These are phyloP conservation scores for Sporisorium graminicola DNA, from an alignment of 1,284 basidiomycete species.

Conservation along the genomic window DNA sequence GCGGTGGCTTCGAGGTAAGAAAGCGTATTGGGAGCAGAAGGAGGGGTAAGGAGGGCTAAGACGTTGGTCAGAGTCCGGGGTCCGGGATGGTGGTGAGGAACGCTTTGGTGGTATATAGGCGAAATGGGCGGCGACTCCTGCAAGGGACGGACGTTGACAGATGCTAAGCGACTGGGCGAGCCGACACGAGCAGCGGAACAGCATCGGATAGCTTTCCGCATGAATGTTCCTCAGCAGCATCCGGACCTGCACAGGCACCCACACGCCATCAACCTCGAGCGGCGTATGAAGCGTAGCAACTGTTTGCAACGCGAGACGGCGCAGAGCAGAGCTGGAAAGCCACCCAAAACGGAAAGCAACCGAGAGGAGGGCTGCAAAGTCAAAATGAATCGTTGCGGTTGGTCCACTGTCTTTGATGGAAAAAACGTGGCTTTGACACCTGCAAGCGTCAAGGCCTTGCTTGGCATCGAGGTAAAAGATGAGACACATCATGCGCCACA, in stretches of 20 bases:
- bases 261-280: conserved; percentile 5
- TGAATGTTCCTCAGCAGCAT: not conserved
- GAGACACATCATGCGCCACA: not conserved
- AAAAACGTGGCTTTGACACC: conserved; percentile 13
- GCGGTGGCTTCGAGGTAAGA: not conserved
- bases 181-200: too few relatives aligned
- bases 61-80: not conserved
- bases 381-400: too few relatives aligned
- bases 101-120: not conserved
- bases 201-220: not conserved
- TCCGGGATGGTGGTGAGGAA: not conserved
- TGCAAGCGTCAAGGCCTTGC: conserved; percentile 9
- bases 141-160: conserved; percentile 8
- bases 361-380: not conserved
- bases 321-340: not conserved
- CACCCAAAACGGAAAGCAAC: too few relatives aligned
- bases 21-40: not conserved
- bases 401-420: not conserved
- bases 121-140: conserved; percentile 11
- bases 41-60: not conserved
- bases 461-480: not conserved
- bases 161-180: too few relatives aligned
- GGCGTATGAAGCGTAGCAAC: not conserved
- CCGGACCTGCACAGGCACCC: not conserved
- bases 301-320: not conserved